Evolutionary conservation across 2,329 filamentous ascomycete genomes (phyloP).

Genomic region (Parastagonospora nodorum): DNA sequence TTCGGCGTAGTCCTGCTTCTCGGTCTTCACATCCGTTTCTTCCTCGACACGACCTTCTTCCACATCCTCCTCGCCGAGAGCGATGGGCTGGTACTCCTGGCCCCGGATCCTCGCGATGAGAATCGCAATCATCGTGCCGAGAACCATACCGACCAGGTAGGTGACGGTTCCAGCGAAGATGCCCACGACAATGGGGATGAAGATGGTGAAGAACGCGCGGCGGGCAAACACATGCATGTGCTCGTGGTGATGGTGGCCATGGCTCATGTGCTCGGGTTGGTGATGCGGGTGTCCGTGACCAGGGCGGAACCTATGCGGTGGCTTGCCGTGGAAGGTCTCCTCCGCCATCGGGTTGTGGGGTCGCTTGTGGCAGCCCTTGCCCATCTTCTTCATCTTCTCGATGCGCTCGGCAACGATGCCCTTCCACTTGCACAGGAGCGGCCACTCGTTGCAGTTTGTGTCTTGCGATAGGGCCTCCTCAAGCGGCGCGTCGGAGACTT

Average conservation of each 20-base stretch:
- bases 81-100: constrained; percentile 42
- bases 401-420: constrained; percentile 41
- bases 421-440: constrained; percentile 51
- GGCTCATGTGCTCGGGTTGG: constrained; percentile 26
- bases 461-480: constrained; percentile 15
- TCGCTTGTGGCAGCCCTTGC: constrained; percentile 43
- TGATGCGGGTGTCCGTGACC: constrained; percentile 28
- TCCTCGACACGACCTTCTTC: constrained; percentile 29
- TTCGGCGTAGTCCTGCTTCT: constrained; percentile 42
- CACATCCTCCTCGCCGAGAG: constrained; percentile 33
- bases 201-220: constrained; percentile 65
- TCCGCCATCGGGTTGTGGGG: constrained; percentile 39
- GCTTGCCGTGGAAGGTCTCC: constrained; percentile 37
- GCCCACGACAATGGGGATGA: constrained; percentile 71
- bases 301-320: constrained; percentile 41
- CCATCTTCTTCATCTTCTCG: constrained; percentile 41
- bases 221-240: constrained; percentile 41
- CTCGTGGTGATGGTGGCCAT: constrained; percentile 28
- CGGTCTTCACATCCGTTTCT: constrained; percentile 21
- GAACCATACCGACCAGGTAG: constrained; percentile 69
- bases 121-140: constrained; percentile 66
- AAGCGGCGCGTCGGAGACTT: constrained; percentile 23
- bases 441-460: constrained; percentile 44
- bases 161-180: constrained; percentile 70
- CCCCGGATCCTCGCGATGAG: constrained; percentile 62